phyloP scores from a whole-genome alignment of 2,329 filamentous ascomycete genomes.

The Fusarium palustre region DNA sequence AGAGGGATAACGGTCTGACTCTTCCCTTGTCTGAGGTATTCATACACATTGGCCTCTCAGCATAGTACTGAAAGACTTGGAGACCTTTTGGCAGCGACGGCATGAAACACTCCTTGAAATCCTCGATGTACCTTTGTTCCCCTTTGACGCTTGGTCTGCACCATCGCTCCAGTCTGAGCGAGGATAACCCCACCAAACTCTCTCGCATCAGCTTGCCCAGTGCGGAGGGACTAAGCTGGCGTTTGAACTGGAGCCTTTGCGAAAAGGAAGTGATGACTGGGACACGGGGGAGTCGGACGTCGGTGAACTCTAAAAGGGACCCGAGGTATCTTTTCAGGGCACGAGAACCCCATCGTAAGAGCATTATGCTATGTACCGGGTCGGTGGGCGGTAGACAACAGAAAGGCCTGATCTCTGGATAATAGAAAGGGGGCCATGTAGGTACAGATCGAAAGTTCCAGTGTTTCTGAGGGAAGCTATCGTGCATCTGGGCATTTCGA shows the following conservation, averaged over 20 bases:
- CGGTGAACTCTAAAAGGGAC: not conserved
- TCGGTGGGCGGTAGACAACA: no score
- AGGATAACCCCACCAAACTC: not conserved
- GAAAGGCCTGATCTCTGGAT: no score
- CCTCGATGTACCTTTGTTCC: not conserved
- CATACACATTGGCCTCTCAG: not conserved
- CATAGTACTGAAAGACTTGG: not conserved
- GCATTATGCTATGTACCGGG: no score
- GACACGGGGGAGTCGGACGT: not conserved
- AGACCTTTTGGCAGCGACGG: not conserved
- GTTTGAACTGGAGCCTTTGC: not conserved
- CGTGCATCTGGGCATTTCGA: accelerated
- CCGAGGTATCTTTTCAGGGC: not conserved
- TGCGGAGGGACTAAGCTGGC: not conserved
- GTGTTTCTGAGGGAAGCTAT: not conserved
- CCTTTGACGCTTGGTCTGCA: not conserved
- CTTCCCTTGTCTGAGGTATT: not conserved
- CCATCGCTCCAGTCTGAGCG: not conserved
- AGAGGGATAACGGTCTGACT: not conserved
- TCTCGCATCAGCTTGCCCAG: not conserved
- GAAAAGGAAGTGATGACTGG: not conserved
- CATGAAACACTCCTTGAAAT: not conserved
- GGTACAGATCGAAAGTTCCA: not conserved
- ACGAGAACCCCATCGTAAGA: not conserved
- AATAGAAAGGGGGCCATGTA: no score